These are phyloP conservation scores for Hanseniaspora lachancei DNA, from an alignment of 805 yeast genomes.

Conservation along the genomic window DNA sequence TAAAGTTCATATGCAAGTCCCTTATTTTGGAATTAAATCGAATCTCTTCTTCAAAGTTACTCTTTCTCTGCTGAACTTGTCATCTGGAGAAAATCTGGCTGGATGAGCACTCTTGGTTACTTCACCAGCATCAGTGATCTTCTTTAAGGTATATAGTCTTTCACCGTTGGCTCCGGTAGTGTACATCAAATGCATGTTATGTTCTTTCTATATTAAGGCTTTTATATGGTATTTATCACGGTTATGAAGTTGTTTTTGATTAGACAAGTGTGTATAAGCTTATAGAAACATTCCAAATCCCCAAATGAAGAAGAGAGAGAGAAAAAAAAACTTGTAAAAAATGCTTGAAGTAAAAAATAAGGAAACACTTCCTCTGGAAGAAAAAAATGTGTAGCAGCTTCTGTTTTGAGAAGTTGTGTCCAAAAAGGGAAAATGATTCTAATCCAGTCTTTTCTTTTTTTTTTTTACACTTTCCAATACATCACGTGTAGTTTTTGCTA, in stretches of 20 bases:
- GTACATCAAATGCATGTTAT: constrained; percentile 93
- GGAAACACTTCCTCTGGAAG: no score
- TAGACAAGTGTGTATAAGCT: background rate
- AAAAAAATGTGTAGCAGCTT: no score
- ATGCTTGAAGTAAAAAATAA: no score
- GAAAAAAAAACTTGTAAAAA: no score
- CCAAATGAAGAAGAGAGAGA: no score
- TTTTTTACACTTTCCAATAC: no score
- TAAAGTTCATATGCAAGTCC: background rate
- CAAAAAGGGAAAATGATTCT: no score
- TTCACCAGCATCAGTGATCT: constrained; percentile 70
- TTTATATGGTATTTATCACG: background rate
- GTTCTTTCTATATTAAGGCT: background rate
- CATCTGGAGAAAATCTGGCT: constrained; percentile 98
- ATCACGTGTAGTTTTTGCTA: no score
- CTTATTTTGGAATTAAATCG: constrained; percentile 61
- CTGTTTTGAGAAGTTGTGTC: no score
- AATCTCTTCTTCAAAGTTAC: constrained; percentile 93
- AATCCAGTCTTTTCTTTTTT: no score
- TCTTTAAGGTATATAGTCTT: constrained; percentile 84
- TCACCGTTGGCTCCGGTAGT: constrained; percentile 89
- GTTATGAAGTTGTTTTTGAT: background rate
- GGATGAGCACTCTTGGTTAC: constrained; percentile 99
- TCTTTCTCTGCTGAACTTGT: constrained; percentile 97
- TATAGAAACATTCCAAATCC: no score